A percentile compares a stretch with the other conserved stretches of the same genome.
phyloP scores from a whole-genome alignment of 495 filamentous ascomycete species.

The Pseudevernia furfuracea region DNA sequence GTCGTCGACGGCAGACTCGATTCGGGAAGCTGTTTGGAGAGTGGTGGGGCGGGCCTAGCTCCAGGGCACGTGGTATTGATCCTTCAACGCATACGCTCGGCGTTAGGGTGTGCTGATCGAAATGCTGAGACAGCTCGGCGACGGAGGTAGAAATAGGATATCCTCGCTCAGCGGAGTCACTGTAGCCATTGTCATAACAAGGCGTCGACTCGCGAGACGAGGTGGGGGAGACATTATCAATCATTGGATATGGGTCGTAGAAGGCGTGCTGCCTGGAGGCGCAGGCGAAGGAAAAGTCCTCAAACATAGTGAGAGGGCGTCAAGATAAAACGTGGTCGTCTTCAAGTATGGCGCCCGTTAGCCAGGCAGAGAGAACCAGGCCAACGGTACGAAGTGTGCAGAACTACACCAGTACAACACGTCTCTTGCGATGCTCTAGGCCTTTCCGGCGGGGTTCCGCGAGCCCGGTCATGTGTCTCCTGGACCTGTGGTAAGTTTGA shows the following conservation, averaged over 20 bases:
- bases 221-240: conserved; percentile 17
- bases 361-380: background rate
- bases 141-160: conserved; percentile 10
- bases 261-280: conserved; percentile 12
- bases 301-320: conserved; percentile 15
- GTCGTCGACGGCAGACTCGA: conserved; percentile 18
- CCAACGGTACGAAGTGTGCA: background rate
- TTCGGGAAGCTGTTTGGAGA: conserved; percentile 18
- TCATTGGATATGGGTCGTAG: conserved; percentile 8
- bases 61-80: conserved; percentile 4
- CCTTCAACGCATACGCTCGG: conserved; percentile 3
- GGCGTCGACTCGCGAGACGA: conserved; percentile 18
- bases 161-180: conserved; percentile 2
- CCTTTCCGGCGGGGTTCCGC: too few relatives aligned
- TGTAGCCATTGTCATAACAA: conserved; percentile 5
- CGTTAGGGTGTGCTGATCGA: conserved; percentile 18
- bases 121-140: conserved; percentile 21
- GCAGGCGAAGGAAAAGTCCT: conserved; percentile 16
- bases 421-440: too few relatives aligned
- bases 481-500: too few relatives aligned
- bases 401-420: too few relatives aligned
- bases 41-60: conserved; percentile 8
- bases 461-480: too few relatives aligned
- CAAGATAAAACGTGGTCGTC: conserved; percentile 1
- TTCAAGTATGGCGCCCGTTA: conserved; percentile 8